Base-by-base conservation (phyloP, 331 rosid genomes). In the Arachis monticola region DNA sequence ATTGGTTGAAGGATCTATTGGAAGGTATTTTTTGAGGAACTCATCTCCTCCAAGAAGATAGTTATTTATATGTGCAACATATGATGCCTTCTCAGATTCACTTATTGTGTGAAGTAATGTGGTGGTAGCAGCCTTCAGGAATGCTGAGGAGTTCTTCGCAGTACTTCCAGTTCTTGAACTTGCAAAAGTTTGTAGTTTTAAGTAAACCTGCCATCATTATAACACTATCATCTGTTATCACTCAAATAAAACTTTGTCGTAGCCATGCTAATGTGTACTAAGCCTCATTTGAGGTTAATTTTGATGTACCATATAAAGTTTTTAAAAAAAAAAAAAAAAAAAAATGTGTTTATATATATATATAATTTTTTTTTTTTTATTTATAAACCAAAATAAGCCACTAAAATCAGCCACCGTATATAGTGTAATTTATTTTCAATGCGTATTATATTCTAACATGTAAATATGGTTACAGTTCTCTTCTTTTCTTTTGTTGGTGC, bases 91-190 rank as follows among this genome's bases (percentile, higher is more conserved):
- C 91, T 95, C 99, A 6, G 99, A 90, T 80, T 92, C 97, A 52
- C 99, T 95, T 75, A 95, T 95, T 5, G 99, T 95, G 86, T 95
- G 99, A 76, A 95, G 99, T 88, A 95, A 80, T 66, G 97, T 95
- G 31, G 99, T 95, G 69, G 99, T 95, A 22, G 97, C 97, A 41
- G 97, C 90, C 88, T 95, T 95, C 58, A 95, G 96, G 77, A 95
- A 95, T 47, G 97, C 97, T 1, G 96, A 94, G 0, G 99, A 88
- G 80, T 86, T 86, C 84, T 92, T 92, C 10, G 91, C 85, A 79
- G 80, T 87, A 84, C 87, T 88, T 67, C 95, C 99, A 12, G 84
- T 82, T 83, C 90, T 90, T n/a, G 90, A 86, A 81, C 76, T 94
- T 46, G 88, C 95, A 80, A 85, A 93, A 64, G 86, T 87, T 80